These are phyloP conservation scores for Fusarium albidum DNA, from an alignment of 2,329 filamentous ascomycete species.

Conservation along the genomic window DNA sequence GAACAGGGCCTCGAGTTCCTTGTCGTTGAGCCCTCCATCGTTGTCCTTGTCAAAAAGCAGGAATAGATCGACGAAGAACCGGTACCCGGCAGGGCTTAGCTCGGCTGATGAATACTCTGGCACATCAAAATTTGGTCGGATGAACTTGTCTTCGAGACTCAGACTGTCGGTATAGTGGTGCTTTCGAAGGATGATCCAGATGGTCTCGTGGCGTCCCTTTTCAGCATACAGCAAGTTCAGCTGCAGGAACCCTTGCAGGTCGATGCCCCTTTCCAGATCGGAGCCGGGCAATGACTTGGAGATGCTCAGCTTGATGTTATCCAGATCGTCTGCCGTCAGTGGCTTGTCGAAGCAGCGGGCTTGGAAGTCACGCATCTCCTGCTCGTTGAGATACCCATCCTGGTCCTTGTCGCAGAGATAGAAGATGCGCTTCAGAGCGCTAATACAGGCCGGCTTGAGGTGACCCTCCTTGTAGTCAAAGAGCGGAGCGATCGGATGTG, in stretches of 20 bases:
- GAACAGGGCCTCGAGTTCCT: conserved; percentile 86
- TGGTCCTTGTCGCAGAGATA: conserved; percentile 97
- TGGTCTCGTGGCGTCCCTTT: conserved; percentile 96
- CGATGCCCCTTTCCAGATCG: conserved; percentile 75
- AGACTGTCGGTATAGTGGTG: conserved; percentile 97
- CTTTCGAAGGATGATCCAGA: conserved; percentile 95
- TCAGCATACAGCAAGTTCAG: conserved; percentile 97
- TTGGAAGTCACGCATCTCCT: conserved; percentile 92
- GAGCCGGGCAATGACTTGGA: conserved; percentile 71
- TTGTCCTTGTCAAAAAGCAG: conserved; percentile 97
- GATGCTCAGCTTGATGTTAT: conserved; percentile 91
- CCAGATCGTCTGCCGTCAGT: conserved; percentile 80
- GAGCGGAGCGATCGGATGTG: conserved; percentile 93
- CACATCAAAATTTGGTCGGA: conserved; percentile 94
- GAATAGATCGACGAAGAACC: conserved; percentile 97
- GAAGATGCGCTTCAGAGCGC: conserved; percentile 88
- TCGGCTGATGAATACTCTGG: conserved; percentile 92
- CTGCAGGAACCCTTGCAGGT: conserved; percentile 83
- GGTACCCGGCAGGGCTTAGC: conserved; percentile 90
- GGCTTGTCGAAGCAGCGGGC: conserved; percentile 91
- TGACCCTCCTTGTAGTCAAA: conserved; percentile 94
- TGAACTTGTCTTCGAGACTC: conserved; percentile 87
- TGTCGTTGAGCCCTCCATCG: conserved; percentile 88
- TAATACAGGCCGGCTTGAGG: conserved; percentile 88
- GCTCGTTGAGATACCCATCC: conserved; percentile 89